Conservation (phyloP, 495 filamentous ascomycete genomes). For the Podospora fimiseda region DNA sequence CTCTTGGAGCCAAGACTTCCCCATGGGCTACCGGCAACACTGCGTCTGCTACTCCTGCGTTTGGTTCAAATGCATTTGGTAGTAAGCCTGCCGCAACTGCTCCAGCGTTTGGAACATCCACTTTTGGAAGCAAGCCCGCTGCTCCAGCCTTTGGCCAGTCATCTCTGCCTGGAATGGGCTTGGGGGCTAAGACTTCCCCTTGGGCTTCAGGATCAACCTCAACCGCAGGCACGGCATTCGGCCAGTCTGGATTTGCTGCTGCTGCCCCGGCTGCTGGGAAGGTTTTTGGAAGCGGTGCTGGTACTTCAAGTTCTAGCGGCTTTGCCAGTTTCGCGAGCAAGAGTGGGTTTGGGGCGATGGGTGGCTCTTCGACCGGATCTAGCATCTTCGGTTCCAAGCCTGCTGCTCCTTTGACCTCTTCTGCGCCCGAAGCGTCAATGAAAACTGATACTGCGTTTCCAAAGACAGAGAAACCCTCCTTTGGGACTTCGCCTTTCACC, state of each 20-base stretch:
- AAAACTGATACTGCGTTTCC: constrained; percentile 37
- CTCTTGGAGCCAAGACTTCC: constrained; percentile 34
- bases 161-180: constrained; percentile 21
- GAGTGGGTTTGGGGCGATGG: constrained; percentile 49
- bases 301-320: constrained; percentile 33
- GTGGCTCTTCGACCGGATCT: constrained; percentile 28
- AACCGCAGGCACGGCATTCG: constrained; percentile 31
- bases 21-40: constrained; percentile 31
- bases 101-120: constrained; percentile 30
- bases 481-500: constrained; percentile 60
- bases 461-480: constrained; percentile 36
- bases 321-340: constrained; percentile 57
- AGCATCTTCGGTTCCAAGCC: constrained; percentile 47
- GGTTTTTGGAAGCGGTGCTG: constrained; percentile 31
- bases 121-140: constrained; percentile 35
- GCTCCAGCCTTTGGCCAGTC: constrained; percentile 49
- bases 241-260: constrained; percentile 31
- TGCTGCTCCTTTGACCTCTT: constrained; percentile 36
- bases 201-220: constrained; percentile 34
- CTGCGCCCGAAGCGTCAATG: constrained; percentile 35
- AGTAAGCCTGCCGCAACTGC: constrained; percentile 27
- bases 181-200: constrained; percentile 32
- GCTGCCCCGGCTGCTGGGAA: constrained; percentile 13
- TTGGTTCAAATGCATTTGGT: constrained; percentile 36
- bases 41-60: constrained; percentile 27